Base-by-base conservation (phyloP, 1,284 basidiomycete species). In the Caloboletus firmus region DNA sequence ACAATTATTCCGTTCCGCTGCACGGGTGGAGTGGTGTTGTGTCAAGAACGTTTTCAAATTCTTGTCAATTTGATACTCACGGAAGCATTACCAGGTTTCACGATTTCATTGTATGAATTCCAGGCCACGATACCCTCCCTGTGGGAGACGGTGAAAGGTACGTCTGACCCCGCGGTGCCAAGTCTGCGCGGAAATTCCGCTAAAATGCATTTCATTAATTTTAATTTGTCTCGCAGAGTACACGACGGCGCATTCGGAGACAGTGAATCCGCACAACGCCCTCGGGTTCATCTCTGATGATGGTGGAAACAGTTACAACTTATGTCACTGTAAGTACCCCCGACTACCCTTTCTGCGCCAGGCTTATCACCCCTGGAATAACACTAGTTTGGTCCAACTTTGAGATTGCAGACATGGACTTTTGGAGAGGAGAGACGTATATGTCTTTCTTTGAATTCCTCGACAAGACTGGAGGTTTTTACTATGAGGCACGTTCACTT, bases 331-430 rank as follows among this genome's bases (percentile, higher is more conserved):
- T 85, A 68, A 72, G 87, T 72, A n/a, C 2, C 7, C 15, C 7
- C 31, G 17, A 18, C 5, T 13, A 3, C 12, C n/a, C 22, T 36
- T 28, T 59, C 34, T 30, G 20, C 39, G 30, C 26, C 3, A 5
- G 28, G 18, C 48, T 50, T 15, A 49, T 42, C 45, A 41, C 8
- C 26, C 17, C 22, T 15, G 35, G 37, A 34, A 55, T 12, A 17
- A 55, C 0, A 51, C 10, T 26, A 89, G 87, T 84, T 69, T 91
- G 89, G 87, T 87, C 81, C 62, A 92, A 91, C 70, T 92, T 93
- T 58, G 93, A 95, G 71, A 92, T 95, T 43, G 91, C 82, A 9
- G 84, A 87, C 64, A 81, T 88, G 78, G 82, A 88, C 58, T 93
- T 95, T 70, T 93, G 89, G 86, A 76, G 93, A 50, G 75, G 80